phyloP scores from a whole-genome alignment of 805 yeast genomes.

The Starmerella geochares region DNA sequence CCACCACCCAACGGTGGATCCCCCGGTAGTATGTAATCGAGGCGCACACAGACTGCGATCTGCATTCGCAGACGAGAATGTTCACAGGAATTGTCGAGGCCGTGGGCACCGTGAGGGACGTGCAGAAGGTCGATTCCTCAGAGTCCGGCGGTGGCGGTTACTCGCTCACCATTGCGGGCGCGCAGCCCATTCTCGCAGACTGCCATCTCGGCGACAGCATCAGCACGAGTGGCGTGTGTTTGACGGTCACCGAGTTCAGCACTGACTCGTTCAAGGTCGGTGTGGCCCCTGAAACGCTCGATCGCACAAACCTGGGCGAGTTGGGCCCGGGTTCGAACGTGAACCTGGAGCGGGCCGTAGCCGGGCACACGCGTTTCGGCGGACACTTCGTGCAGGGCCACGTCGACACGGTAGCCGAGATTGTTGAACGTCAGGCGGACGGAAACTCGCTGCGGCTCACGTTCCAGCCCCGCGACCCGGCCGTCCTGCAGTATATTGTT shows the following conservation, averaged over 20 bases:
- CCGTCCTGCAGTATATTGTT: constrained; percentile 61
- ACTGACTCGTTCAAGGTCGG: constrained; percentile 70
- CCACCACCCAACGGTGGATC: neutral
- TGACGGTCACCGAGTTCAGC: constrained; percentile 78
- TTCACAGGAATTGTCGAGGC: constrained; percentile 89
- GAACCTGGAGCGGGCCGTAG: constrained; percentile 85
- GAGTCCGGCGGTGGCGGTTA: constrained; percentile 64
- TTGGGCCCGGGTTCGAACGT: constrained; percentile 52
- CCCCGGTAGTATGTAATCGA: no score
- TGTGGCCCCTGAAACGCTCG: constrained; percentile 80
- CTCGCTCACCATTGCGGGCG: constrained; percentile 55
- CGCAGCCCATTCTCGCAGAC: constrained; percentile 55
- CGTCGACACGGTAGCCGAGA: constrained; percentile 76
- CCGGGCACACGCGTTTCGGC: constrained; percentile 74
- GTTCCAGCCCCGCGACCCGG: constrained; percentile 56
- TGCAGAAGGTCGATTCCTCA: constrained; percentile 39
- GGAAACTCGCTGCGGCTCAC: constrained; percentile 67
- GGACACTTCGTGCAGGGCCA: constrained; percentile 99
- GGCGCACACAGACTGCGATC: neutral
- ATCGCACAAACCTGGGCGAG: constrained; percentile 63
- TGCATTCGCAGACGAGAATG: constrained; percentile 38
- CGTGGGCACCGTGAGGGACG: constrained; percentile 54
- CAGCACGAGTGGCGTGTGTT: constrained; percentile 76
- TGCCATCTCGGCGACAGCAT: constrained; percentile 92
- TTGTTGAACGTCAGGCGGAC: constrained; percentile 47